Percentiles rank a stretch among this genome's conserved stretches.
Conservation (phyloP, 495 filamentous ascomycete species). For the Neurospora africana region DNA sequence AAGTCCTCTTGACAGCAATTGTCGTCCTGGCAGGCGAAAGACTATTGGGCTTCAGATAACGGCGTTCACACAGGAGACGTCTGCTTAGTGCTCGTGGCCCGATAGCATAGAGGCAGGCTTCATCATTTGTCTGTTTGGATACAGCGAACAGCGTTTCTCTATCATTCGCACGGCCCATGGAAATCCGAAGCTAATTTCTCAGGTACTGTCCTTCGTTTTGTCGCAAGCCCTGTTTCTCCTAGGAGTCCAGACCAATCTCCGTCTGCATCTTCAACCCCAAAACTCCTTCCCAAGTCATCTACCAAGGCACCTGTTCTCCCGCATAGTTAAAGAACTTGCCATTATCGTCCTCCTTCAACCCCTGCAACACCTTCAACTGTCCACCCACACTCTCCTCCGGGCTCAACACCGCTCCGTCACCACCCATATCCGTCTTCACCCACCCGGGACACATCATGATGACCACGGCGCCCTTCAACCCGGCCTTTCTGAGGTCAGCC, state of each 20-base stretch:
- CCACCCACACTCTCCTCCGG: constrained; percentile 34
- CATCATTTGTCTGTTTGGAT: too few relatives aligned
- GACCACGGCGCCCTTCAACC: constrained; percentile 31
- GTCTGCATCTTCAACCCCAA: too few relatives aligned
- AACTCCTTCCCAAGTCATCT: not conserved
- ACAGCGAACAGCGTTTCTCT: not conserved
- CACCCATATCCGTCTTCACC: constrained; percentile 55
- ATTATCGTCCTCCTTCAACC: constrained; percentile 28
- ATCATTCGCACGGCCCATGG: too few relatives aligned
- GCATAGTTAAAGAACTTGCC: constrained; percentile 21
- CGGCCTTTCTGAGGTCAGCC: constrained; percentile 17
- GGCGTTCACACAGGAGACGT: too few relatives aligned
- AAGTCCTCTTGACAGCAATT: not conserved
- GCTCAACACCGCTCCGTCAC: constrained; percentile 35
- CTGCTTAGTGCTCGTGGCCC: too few relatives aligned
- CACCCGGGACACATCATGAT: constrained; percentile 50
- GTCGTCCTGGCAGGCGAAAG: not conserved
- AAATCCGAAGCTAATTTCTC: too few relatives aligned
- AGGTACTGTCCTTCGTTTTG: too few relatives aligned
- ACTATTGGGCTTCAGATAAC: too few relatives aligned
- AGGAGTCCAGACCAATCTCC: too few relatives aligned
- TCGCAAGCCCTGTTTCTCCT: too few relatives aligned
- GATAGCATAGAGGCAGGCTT: too few relatives aligned
- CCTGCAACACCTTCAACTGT: constrained; percentile 18
- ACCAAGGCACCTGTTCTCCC: constrained; percentile 21